phyloP scores from a whole-genome alignment of 208 protist species.

The Wallacemonas sp. region DNA sequence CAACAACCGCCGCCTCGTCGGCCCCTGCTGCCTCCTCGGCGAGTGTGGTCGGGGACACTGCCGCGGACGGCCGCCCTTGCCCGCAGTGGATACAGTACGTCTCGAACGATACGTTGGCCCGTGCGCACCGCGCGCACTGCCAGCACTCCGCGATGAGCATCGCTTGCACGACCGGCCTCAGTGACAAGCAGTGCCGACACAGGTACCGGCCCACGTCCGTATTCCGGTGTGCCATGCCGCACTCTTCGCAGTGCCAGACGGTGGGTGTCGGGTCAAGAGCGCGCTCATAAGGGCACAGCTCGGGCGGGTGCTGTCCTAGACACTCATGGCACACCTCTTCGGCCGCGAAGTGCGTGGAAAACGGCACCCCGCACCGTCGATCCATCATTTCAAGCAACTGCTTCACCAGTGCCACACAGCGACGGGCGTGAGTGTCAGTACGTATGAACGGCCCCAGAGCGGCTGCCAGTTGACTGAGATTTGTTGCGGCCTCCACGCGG shows the following conservation, averaged over 20 bases:
- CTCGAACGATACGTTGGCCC: conserved; percentile 78
- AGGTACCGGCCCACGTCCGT: conserved; percentile 75
- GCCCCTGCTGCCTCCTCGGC: not conserved
- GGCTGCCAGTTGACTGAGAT: not conserved
- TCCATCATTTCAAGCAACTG: conserved; percentile 49
- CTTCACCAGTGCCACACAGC: conserved; percentile 43
- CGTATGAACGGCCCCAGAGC: conserved; percentile 8
- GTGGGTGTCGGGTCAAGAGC: not conserved
- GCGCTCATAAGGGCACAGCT: conserved; percentile 44
- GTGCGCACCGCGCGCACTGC: conserved; percentile 52
- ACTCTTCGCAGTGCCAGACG: conserved; percentile 59
- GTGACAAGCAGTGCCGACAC: conserved; percentile 59
- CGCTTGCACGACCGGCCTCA: conserved; percentile 60
- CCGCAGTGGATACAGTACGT: conserved; percentile 80
- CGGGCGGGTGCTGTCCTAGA: conserved; percentile 56
- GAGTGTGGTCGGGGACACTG: not conserved
- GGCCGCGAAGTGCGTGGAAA: conserved; percentile 14
- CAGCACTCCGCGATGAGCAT: conserved; percentile 56
- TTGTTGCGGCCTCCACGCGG: not conserved
- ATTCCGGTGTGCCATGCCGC: conserved; percentile 55
- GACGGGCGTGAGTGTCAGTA: conserved; percentile 32
- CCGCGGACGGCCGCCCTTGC: conserved; percentile 5
- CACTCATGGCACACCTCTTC: conserved; percentile 56
- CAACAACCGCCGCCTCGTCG: conserved; percentile 9
- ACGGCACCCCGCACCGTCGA: conserved; percentile 24